Evolutionary conservation across 805 yeast species (phyloP), one percentile per base, ranked within the genome.

Genomic region (Candida loeiensis): DNA sequence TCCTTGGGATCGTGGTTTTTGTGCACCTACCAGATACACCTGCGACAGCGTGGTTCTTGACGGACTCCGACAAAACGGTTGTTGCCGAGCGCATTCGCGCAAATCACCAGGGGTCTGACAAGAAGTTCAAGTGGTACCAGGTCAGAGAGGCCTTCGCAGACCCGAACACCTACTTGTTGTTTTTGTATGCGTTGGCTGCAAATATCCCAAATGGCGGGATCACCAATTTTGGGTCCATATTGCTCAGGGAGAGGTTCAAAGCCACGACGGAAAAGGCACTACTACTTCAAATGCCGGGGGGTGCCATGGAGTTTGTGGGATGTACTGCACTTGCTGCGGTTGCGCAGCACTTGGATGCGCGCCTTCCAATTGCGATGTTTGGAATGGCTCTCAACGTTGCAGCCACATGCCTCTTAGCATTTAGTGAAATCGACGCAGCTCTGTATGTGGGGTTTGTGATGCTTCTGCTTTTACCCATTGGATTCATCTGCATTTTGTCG

Each of bases 1-100:
- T 72, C 8, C 50, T 77, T 12, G 85, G 84, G 4, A 38, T 73
- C 8, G 39, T 70, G 8, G 64, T 78, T 43, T 56, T 58, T 32
- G 46, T 76, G 39, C 76, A 75, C 55, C 52, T 82, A 36, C 85
- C 86, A 12, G 80, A 77, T 47, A 56, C 64, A 24, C 86, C 87
- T 11, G 46, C 55, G 2, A 47, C 44, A 1, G 60, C 59, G 3
- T 53, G 55, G 53, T 54, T 55, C 34, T 47, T 56, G 27, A 50
- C 45, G 15, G 57, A 53, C 15, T 45, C 44, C n/a, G 59, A 55
- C 21, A 50, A 73, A 44, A 34, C 58, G 13, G 53, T 71, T 9
- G 57, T 73, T 31, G 76, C 77, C 26, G 76, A 70, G 55, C 69
- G 80, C 48, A 76, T 75, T 45, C 73, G 80, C 48, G 50, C 47